phyloP scores from a whole-genome alignment of 805 yeast species.

The Cephaloascus albidus region DNA sequence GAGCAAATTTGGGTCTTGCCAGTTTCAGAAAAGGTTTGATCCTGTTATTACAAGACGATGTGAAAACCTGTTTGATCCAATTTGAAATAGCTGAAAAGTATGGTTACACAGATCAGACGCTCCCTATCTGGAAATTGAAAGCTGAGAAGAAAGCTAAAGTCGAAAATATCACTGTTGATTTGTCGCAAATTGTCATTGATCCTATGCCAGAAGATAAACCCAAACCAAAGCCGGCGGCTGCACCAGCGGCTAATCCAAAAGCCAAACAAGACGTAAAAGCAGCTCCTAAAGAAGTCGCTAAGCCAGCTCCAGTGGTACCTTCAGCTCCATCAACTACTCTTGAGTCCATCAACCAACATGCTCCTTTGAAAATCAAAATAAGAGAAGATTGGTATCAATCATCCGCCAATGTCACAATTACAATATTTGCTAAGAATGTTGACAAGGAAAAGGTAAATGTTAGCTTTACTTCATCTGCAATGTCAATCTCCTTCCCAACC shows the following conservation, averaged over 20 bases:
- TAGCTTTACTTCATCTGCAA: slow-evolving; percentile 21
- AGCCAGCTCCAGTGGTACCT: neutral
- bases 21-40: slow-evolving; percentile 40
- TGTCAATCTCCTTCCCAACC: slow-evolving; percentile 38
- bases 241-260: too few species aligned
- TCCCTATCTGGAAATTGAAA: slow-evolving; percentile 38
- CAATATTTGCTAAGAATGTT: slow-evolving; percentile 63
- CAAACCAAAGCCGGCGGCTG: too few species aligned
- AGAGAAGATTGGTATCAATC: slow-evolving; percentile 47
- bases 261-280: slow-evolving; percentile 5
- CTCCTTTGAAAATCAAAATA: slow-evolving; percentile 25
- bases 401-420: slow-evolving; percentile 42
- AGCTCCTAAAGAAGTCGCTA: slow-evolving; percentile 2
- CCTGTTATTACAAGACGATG: slow-evolving; percentile 22
- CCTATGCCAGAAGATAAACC: too few species aligned
- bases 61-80: slow-evolving; percentile 34
- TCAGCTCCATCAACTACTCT: slow-evolving; percentile 14
- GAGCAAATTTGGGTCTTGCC: slow-evolving; percentile 35
- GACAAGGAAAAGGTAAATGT: slow-evolving; percentile 38
- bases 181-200: too few species aligned
- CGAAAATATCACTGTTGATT: too few species aligned
- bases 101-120: slow-evolving; percentile 34
- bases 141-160: slow-evolving; percentile 19
- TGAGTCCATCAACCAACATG: slow-evolving; percentile 24
- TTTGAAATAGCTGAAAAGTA: slow-evolving; percentile 31